These are phyloP conservation scores for Trypanosoma conorhini DNA, from an alignment of 208 protist genomes.

Conservation along the genomic window DNA sequence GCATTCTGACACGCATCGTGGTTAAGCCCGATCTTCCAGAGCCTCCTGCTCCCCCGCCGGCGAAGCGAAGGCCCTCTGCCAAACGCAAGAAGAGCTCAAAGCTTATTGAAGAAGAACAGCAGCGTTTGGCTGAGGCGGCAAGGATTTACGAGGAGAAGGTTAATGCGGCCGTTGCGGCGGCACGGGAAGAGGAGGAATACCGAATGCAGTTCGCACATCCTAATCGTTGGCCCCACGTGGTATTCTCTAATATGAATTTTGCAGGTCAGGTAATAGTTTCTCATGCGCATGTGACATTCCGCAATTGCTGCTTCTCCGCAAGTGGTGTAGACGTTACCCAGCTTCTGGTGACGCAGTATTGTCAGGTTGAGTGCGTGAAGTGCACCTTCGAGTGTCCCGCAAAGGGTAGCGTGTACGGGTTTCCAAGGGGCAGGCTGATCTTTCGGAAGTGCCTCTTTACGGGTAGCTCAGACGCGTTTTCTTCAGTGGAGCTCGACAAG, in stretches of 20 bases:
- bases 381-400: slow-evolving; percentile 76
- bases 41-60: slow-evolving; percentile 28
- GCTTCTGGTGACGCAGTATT: slow-evolving; percentile 81
- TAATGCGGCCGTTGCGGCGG: slow-evolving; percentile 57
- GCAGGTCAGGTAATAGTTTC: slow-evolving; percentile 62
- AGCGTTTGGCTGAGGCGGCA: slow-evolving; percentile 54
- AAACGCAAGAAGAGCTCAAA: slow-evolving; percentile 50
- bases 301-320: slow-evolving; percentile 75
- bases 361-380: slow-evolving; percentile 59
- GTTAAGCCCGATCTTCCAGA: slow-evolving; percentile 62
- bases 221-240: slow-evolving; percentile 66
- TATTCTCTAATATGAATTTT: slow-evolving; percentile 76
- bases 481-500: slow-evolving; percentile 8
- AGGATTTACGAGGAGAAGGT: slow-evolving; percentile 59
- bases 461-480: slow-evolving; percentile 32
- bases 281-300: slow-evolving; percentile 78
- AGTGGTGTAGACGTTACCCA: slow-evolving; percentile 35
- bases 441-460: slow-evolving; percentile 77
- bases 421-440: slow-evolving; percentile 53
- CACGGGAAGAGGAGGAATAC: slow-evolving; percentile 66
- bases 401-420: slow-evolving; percentile 63
- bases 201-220: slow-evolving; percentile 88
- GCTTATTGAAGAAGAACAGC: slow-evolving; percentile 62
- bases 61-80: slow-evolving; percentile 27
- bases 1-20: slow-evolving; percentile 65